Evolutionary conservation across 2,329 filamentous ascomycete species (phyloP).

Genomic region (Bipolaris oryzae): DNA sequence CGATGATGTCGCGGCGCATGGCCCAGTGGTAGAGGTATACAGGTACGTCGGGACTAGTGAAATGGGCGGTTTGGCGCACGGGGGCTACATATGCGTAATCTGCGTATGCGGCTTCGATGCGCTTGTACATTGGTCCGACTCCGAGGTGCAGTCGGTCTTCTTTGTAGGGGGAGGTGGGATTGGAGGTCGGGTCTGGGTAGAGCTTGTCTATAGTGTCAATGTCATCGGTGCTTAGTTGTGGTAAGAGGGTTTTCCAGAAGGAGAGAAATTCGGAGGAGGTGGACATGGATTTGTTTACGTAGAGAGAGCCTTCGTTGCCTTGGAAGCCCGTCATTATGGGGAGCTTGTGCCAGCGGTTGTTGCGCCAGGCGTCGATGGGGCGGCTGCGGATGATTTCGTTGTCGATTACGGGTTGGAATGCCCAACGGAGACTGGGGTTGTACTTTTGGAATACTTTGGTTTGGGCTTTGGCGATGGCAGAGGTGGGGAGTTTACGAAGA

Average conservation of each 20-base stretch:
- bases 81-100: constrained; percentile 71
- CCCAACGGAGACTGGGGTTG: constrained; percentile 56
- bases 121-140: constrained; percentile 60
- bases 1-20: constrained; percentile 50
- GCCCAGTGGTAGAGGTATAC: constrained; percentile 68
- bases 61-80: constrained; percentile 64
- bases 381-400: constrained; percentile 63
- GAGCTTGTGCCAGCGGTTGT: constrained; percentile 60
- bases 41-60: constrained; percentile 37
- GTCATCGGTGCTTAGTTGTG: constrained; percentile 60
- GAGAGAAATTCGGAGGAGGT: constrained; percentile 59
- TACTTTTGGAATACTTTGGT: constrained; percentile 54
- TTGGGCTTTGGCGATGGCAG: constrained; percentile 49
- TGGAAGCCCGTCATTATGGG: constrained; percentile 74
- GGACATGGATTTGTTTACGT: constrained; percentile 61
- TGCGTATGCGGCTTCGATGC: constrained; percentile 65
- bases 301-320: constrained; percentile 70
- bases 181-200: constrained; percentile 65
- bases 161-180: constrained; percentile 51
- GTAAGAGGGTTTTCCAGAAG: constrained; percentile 69
- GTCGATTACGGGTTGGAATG: constrained; percentile 74
- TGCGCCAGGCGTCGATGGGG: constrained; percentile 65
- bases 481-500: constrained; percentile 50
- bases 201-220: constrained; percentile 61
- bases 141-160: constrained; percentile 40